Base-by-base conservation (phyloP, 495 filamentous ascomycete species). In the Talaromyces trachyspermus region DNA sequence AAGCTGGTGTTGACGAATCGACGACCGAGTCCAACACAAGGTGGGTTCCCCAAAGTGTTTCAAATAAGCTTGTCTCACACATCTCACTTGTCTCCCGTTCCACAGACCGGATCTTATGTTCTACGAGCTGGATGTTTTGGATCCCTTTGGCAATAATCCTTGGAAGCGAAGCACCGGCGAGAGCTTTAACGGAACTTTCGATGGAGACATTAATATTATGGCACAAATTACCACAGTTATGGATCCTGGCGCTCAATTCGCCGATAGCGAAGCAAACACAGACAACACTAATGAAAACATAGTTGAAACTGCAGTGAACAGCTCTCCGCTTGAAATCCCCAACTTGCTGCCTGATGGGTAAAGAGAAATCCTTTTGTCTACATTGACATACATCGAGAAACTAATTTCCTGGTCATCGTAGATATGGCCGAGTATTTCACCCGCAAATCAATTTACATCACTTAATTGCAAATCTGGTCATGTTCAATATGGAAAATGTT, bases 141-240 rank as follows among this genome's bases (percentile, higher is more conserved):
- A 49, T 18, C 18, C 33, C 6, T n/a, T 49, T n/a, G 46, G 46
- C 32, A 39, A 1, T 17, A 49, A n/a, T 27, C 46, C 46, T 15
- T 49, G 30, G 46, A 49, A 49, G 15, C 46, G 46, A 38, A 38
- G 35, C 35, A 38, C 35, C 18, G 35, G 18, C 9, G 35, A 18
- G n/a, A 15, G 12, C 15, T 15, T 38, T 38, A 38, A 38, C 35
- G 35, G 35, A 8, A 38, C 35, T 15, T 38, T 38, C 15, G 35
- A 38, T 15, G 35, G 35, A 15, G 35, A 38, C 14, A 38, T 38
- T 15, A 15, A 38, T 38, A 17, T 38, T 38, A 15, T 38, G 9
- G 35, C 35, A 38, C 35, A 38, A 15, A 38, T 38, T 38, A 17
- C 15, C 10, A 15, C 35, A 15, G 35, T 38, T 15, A 38, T 38